Evolutionary conservation across 768 basidiomycete species (phyloP).

Genomic region (Tulasnella sp.): DNA sequence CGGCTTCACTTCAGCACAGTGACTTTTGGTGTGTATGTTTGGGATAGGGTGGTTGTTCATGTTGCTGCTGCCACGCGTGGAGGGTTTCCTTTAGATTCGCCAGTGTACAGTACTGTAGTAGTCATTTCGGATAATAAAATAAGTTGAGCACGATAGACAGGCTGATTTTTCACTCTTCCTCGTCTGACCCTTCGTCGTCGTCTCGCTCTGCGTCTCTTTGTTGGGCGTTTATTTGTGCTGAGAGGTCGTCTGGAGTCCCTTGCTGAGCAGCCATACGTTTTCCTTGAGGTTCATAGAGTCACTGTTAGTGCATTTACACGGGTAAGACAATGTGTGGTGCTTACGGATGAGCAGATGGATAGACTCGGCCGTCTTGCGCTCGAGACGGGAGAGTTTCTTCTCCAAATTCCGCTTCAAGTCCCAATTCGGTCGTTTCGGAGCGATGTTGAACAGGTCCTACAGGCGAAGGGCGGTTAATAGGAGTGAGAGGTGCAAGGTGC

Average conservation of each 20-base stretch:
- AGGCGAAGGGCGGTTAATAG: neutral
- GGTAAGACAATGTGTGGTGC: slow-evolving; percentile 24
- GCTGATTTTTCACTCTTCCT: slow-evolving; percentile 29
- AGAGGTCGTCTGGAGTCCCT: slow-evolving; percentile 43
- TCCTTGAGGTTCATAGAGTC: slow-evolving; percentile 32
- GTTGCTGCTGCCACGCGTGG: neutral
- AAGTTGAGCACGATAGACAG: neutral
- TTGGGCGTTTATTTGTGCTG: slow-evolving; percentile 76
- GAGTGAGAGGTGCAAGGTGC: neutral
- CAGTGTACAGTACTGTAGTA: neutral
- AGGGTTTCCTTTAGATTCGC: neutral
- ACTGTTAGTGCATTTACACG: neutral
- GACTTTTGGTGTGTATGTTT: neutral
- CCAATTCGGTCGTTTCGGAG: slow-evolving; percentile 95
- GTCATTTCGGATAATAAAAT: slow-evolving; percentile 4
- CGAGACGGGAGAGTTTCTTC: slow-evolving; percentile 78
- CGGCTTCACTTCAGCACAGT: neutral
- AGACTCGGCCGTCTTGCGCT: slow-evolving; percentile 81
- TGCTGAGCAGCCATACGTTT: slow-evolving; percentile 61
- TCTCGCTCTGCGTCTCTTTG: slow-evolving; percentile 24
- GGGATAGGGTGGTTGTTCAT: neutral
- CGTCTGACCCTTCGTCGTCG: slow-evolving; percentile 33
- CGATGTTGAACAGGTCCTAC: slow-evolving; percentile 93
- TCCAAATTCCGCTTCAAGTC: slow-evolving; percentile 91
- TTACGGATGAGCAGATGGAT: slow-evolving; percentile 87